Evolutionary conservation across 169 alveolate species (phyloP), one percentile per base, ranked within the genome.

Genomic region (Cryptosporidium canis): DNA sequence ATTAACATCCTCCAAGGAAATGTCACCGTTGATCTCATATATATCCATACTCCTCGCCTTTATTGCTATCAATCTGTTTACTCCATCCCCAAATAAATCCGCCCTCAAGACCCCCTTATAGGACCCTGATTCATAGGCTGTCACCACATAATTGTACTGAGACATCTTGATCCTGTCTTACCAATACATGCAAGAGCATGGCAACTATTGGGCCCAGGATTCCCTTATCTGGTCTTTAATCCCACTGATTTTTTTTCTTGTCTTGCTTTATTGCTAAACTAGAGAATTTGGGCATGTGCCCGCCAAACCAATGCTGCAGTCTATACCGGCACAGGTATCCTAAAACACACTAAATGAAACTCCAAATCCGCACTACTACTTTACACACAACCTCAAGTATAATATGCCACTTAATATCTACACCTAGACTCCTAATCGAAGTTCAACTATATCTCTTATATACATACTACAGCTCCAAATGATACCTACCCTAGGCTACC

Each of bases 111-210:
- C 35, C 33, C 87, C 72, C 27, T 39, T 77, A 58, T 58, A 43
- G n/a, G 87, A 77, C 27, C 47, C 61, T 16, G 87, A 77, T 44
- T 58, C 72, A 43, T 21, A 58, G 43, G 72, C 87, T 24, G 87
- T 77, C 39, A 77, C 87, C 53, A 77, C 71, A 77, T 77, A 77
- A 45, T 77, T 77, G 41, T 77, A 77, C 47, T 77, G 87, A 77
- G 87, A 77, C 87, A 77, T 77, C 35, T 56, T 61, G 9, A 55
- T 58, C 35, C 29, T 18, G 12, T 16, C 68, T 29, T 61, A 29
- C 31, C 68, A 61, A 24, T 21, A 61, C 45, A 61, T 3, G 12
- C 11, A 51, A 35, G 33, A 61, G 5, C 12, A 44, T 61, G 68
- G 47, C 14, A 61, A 27, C 47, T 35, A 31, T 31, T 1, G 3